Conservation (phyloP, 257 asterid species). For the Jacaranda copaia region DNA sequence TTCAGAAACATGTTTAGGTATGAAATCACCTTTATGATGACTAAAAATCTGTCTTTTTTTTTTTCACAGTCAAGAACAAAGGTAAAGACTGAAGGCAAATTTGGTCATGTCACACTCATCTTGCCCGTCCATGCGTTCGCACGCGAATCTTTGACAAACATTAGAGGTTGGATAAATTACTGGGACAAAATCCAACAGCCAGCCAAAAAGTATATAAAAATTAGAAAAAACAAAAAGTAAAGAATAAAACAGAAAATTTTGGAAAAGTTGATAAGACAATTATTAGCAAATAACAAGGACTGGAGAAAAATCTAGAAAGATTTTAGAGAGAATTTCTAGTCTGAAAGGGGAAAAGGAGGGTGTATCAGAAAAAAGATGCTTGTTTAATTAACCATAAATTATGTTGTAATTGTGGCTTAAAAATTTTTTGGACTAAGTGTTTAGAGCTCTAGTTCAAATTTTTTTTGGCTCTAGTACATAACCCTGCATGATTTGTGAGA, state of each 20-base stretch:
- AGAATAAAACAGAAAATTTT: neutral
- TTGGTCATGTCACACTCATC: constrained; percentile 48
- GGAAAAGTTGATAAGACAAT: constrained; percentile 35
- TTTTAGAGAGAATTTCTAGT: neutral
- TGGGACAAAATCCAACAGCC: constrained; percentile 14
- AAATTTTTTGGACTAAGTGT: too few species aligned
- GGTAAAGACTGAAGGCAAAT: constrained; percentile 29
- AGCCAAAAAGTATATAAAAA: constrained; percentile 4
- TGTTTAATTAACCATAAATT: neutral
- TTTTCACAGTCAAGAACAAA: constrained; percentile 24
- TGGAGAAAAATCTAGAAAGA: constrained; percentile 31
- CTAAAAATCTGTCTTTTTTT: constrained; percentile 13
- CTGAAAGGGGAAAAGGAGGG: neutral
- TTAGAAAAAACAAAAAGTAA: too few species aligned
- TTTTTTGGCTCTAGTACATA: too few species aligned
- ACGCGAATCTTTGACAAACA: constrained; percentile 55
- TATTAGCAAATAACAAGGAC: constrained; percentile 45
- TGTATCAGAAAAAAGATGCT: neutral
- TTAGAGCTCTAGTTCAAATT: too few species aligned
- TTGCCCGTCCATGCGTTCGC: constrained; percentile 48
- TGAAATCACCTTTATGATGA: constrained; percentile 25
- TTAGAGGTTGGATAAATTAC: constrained; percentile 24
- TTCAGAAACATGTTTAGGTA: constrained; percentile 18
- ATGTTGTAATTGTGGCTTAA: too few species aligned
- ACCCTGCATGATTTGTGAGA: too few species aligned